phyloP scores from a whole-genome alignment of 139 green algal species.

The Yamagishiella unicocca region DNA sequence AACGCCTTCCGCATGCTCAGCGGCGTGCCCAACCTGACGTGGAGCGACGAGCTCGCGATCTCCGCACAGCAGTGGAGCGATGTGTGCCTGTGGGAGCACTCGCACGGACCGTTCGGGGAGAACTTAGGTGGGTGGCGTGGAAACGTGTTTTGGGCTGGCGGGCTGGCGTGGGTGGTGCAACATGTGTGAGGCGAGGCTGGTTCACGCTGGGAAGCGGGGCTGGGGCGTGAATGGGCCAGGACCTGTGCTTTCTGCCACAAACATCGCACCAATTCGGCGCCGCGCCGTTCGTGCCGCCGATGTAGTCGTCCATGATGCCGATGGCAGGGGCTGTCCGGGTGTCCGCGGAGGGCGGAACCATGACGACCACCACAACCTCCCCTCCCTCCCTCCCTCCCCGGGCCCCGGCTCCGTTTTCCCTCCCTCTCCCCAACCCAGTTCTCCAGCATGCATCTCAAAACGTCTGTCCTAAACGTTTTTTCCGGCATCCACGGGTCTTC shows the following conservation, averaged over 20 bases:
- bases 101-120: neutral
- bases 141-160: too few relatives aligned
- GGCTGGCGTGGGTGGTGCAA: too few relatives aligned
- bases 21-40: constrained; percentile 23
- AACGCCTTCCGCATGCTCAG: neutral
- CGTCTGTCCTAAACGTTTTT: neutral
- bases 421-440: neutral
- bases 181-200: too few relatives aligned
- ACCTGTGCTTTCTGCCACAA: too few relatives aligned
- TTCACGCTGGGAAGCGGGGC: neutral
- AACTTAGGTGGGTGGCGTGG: neutral
- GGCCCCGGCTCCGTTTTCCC: neutral
- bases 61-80: neutral
- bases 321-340: too few relatives aligned
- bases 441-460: neutral
- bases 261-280: too few relatives aligned
- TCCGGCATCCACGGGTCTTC: neutral
- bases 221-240: neutral
- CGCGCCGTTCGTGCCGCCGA: too few relatives aligned
- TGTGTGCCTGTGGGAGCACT: neutral
- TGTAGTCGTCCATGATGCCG: too few relatives aligned
- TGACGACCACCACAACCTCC: too few relatives aligned
- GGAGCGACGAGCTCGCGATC: neutral
- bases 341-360: too few relatives aligned
- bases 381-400: neutral